A percentile compares a stretch with the other conserved stretches of the same genome.
Conservation (phyloP, 179 eudicot genomes). For the Sideroxylon spinosum region DNA sequence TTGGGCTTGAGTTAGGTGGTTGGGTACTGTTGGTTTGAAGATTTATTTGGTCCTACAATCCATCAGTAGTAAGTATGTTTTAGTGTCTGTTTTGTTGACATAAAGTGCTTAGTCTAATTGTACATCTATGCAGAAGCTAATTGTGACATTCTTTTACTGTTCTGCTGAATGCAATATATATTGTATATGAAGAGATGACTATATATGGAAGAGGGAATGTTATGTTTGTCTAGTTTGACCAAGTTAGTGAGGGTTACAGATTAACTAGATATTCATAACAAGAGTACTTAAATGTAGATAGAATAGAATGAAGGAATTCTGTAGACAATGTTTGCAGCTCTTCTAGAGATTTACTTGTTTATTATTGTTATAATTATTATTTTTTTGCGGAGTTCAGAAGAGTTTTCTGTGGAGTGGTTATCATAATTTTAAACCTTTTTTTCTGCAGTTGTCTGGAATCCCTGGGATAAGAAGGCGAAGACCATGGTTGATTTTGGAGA, state of each 20-base stretch:
- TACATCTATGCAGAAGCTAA: background rate
- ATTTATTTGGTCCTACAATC: background rate
- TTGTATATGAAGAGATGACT: background rate
- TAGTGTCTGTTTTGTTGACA: background rate
- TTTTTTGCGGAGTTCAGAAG: background rate
- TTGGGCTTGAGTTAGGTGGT: background rate
- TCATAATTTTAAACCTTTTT: background rate
- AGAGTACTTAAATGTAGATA: background rate
- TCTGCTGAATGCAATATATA: background rate
- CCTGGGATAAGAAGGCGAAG: conserved; percentile 97
- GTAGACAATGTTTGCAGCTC: background rate
- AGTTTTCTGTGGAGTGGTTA: background rate
- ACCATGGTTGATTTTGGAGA: conserved; percentile 88
- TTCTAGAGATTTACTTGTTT: background rate
- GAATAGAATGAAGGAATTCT: background rate
- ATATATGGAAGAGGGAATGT: background rate
- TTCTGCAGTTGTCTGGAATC: conserved; percentile 89
- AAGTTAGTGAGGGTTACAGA: background rate
- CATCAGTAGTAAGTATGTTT: background rate
- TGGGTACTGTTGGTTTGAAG: background rate
- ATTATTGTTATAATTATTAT: background rate
- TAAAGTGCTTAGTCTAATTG: background rate
- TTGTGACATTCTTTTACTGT: background rate
- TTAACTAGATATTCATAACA: background rate
- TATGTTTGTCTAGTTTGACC: background rate